Evolutionary conservation across 257 asterid genomes (phyloP), one percentile per base, ranked within the genome.

Genomic region (Solanum pinnatisectum): DNA sequence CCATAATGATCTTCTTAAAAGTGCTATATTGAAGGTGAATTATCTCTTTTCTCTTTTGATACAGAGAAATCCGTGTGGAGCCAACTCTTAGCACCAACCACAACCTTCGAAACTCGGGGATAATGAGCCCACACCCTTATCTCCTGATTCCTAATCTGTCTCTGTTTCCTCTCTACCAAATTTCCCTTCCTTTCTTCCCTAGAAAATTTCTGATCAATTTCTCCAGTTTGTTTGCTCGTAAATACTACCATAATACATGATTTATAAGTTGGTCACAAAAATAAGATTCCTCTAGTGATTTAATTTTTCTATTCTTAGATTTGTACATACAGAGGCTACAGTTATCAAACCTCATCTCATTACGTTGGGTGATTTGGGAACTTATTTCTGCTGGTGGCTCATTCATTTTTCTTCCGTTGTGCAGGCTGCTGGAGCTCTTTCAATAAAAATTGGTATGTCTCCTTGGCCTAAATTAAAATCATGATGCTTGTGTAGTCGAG

Each of bases 381-480:
- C 49, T 35, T 73, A 73, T 73, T 22, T 73, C 16, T 73, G 82
- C 49, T 73, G 84, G 65, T 86, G 49, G 27, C 86, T 87, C 36
- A 71, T 85, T 83, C 76, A 25, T 39, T 78, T 37, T 30, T 33
- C 65, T 71, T 27, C n/a, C 32, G 36, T 11, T 52, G 79, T 91
- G 95, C 99, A 97, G 99, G 99, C 99, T 88, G 99, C 99, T 86
- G 98, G 99, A 89, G 98, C 99, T 79, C 90, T 97, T 84, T 97
- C 98, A 72, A 96, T 97, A 86, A 96, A 96, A 93, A 97, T 97
- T 52, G 99, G 99, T 96, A 90, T 93, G 96, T 88, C 8, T 74
- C 44, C 63, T 0, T 23, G 78, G 78, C 70, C 14, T 37, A 72
- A 5, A 7, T 63, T 83, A 14, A 27, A 60, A 60, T 49, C 10